A percentile compares a stretch with the other conserved stretches of the same genome.
These are phyloP conservation scores for Colletotrichum orbiculare DNA, from an alignment of 2,329 filamentous ascomycete species.

Conservation along the genomic window DNA sequence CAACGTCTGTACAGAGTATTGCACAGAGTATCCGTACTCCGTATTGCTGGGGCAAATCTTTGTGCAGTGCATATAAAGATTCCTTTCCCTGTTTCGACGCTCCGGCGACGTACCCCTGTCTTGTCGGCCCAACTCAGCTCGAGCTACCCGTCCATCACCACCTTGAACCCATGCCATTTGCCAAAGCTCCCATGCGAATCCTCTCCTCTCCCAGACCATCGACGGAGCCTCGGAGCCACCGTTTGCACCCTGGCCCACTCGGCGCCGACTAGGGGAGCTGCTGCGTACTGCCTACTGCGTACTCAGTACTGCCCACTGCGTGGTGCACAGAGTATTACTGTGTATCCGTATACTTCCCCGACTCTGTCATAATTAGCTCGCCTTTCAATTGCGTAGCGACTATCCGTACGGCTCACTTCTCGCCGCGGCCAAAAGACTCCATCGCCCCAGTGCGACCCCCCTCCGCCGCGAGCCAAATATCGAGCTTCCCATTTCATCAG, in stretches of 20 bases:
- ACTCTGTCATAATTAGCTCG: too few relatives aligned
- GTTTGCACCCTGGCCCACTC: constrained; percentile 16
- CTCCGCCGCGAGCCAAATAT: constrained; percentile 2
- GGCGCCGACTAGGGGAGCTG: constrained; percentile 22
- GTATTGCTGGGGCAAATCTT: constrained; percentile 30
- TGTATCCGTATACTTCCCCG: too few relatives aligned
- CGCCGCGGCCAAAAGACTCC: not conserved
- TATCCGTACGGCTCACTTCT: not conserved
- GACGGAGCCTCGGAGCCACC: constrained; percentile 27
- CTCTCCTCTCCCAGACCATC: constrained; percentile 12
- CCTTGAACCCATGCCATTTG: constrained; percentile 1
- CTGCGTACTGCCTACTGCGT: not conserved
- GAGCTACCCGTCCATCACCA: constrained; percentile 26
- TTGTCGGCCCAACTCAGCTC: constrained; percentile 29
- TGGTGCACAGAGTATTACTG: too few relatives aligned
- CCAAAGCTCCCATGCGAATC: not conserved
- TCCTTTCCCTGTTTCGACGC: constrained; percentile 34
- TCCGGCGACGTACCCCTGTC: constrained; percentile 28
- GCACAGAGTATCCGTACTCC: constrained; percentile 14
- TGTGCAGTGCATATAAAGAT: constrained; percentile 35
- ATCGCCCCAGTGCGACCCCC: constrained; percentile 21
- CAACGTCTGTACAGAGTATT: not conserved
- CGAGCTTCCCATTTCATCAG: constrained; percentile 30
- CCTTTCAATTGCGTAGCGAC: too few relatives aligned
- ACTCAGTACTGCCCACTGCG: too few relatives aligned